phyloP scores from a whole-genome alignment of 1,284 basidiomycete species.

The Farysia itapuensis region DNA sequence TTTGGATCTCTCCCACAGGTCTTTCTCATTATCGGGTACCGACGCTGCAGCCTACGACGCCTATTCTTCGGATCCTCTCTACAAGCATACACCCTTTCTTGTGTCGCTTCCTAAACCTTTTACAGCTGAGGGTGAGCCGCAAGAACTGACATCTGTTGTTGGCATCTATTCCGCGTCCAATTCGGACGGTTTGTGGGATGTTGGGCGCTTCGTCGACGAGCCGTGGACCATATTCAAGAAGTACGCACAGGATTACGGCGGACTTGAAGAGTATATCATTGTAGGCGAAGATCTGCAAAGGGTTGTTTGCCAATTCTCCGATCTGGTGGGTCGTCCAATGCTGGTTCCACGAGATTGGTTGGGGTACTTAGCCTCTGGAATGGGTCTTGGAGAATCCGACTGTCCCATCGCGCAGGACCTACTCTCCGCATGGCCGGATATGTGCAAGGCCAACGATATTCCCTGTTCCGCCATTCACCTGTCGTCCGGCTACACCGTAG shows the following conservation, averaged over 20 bases:
- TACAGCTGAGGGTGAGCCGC: constrained; percentile 25
- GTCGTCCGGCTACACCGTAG: constrained; percentile 62
- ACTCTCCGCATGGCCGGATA: constrained; percentile 60
- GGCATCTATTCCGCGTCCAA: constrained; percentile 62
- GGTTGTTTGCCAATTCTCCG: constrained; percentile 54
- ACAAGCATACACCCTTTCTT: constrained; percentile 63
- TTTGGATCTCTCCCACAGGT: constrained; percentile 58
- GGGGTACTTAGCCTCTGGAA: constrained; percentile 61
- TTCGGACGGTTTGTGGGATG: constrained; percentile 61
- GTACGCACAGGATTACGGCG: constrained; percentile 61
- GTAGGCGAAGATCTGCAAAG: constrained; percentile 58
- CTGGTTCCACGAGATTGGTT: constrained; percentile 62
- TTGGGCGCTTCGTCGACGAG: constrained; percentile 61
- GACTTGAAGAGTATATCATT: constrained; percentile 62
- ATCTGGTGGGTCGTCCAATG: constrained; percentile 60
- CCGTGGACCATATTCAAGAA: constrained; percentile 62
- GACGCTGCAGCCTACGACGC: constrained; percentile 62
- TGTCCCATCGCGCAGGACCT: constrained; percentile 61
- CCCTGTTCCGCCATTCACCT: constrained; percentile 59
- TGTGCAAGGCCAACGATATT: constrained; percentile 61
- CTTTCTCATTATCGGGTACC: constrained; percentile 58
- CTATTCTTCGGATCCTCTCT: constrained; percentile 61
- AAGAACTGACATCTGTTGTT: constrained; percentile 51
- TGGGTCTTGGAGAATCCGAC: constrained; percentile 62
- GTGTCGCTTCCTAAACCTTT: constrained; percentile 55